Conservation (phyloP, 2,329 filamentous ascomycete species). For the Ophiostoma piceae region DNA sequence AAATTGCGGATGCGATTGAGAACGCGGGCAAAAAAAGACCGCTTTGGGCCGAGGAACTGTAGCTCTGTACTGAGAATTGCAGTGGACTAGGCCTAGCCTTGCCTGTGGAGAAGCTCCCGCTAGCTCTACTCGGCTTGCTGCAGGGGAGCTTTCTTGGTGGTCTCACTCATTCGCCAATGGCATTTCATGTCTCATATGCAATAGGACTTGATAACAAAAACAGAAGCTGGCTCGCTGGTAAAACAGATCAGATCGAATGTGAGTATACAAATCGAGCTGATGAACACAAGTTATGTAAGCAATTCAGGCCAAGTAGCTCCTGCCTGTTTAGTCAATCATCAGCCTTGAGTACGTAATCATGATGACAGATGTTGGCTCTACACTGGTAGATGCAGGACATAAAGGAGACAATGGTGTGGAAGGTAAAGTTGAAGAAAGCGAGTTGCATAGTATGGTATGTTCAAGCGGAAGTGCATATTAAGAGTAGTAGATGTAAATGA, state of each 20-base stretch:
- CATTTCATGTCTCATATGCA: not conserved
- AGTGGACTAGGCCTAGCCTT: not conserved
- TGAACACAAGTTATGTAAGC: not conserved
- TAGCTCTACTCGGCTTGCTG: not conserved
- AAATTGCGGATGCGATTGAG: conserved; percentile 7
- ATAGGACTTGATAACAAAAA: not conserved
- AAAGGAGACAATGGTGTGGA: not conserved
- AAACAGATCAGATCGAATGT: no score
- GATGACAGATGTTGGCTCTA: not conserved
- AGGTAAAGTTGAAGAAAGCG: not conserved
- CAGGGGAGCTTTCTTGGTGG: not conserved
- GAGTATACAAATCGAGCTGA: not conserved
- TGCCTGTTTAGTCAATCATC: not conserved
- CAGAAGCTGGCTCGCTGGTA: no score
- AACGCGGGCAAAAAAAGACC: not conserved
- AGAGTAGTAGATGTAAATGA: not conserved
- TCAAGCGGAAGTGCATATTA: not conserved
- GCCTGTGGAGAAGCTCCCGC: not conserved
- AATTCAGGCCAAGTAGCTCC: not conserved
- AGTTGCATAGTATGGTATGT: not conserved
- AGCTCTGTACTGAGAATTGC: no score
- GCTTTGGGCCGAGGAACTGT: not conserved
- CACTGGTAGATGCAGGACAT: not conserved
- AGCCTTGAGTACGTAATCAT: not conserved
- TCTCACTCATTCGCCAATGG: not conserved